phyloP scores from a whole-genome alignment of 2,329 filamentous ascomycete species.

The Aspergillus puulaauensis region DNA sequence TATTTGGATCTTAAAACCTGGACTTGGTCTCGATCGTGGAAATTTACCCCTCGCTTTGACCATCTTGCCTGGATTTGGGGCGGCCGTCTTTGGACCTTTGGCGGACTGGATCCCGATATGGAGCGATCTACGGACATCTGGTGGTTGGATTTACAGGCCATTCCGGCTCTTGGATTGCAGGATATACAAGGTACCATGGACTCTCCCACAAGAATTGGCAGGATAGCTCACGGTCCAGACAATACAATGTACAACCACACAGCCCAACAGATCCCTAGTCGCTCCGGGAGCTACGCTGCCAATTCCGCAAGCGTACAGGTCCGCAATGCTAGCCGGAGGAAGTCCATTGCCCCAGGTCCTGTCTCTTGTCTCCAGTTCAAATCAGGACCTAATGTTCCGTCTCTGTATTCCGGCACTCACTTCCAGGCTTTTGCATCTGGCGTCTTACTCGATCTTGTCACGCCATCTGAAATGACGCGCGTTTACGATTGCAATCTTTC shows the following conservation, averaged over 20 bases:
- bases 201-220: constrained; percentile 31
- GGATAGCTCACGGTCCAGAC: constrained; percentile 40
- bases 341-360: constrained; percentile 70
- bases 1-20: constrained; percentile 96
- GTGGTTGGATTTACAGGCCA: constrained; percentile 95
- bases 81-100: constrained; percentile 93
- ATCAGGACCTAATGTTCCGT: constrained; percentile 80
- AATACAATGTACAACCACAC: constrained; percentile 36
- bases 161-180: constrained; percentile 75
- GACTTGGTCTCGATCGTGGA: constrained; percentile 96
- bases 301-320: constrained; percentile 64
- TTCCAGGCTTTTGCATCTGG: constrained; percentile 95
- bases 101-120: constrained; percentile 92
- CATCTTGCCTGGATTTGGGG: constrained; percentile 93
- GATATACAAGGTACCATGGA: constrained; percentile 59
- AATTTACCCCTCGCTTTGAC: constrained; percentile 91
- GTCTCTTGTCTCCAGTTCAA: constrained; percentile 90
- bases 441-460: constrained; percentile 89
- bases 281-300: constrained; percentile 65
- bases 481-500: constrained; percentile 87
- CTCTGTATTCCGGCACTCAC: constrained; percentile 86
- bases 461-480: constrained; percentile 82
- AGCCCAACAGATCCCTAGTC: constrained; percentile 35
- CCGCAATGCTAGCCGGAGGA: constrained; percentile 51
- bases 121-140: constrained; percentile 94